A percentile compares a stretch with the other conserved stretches of the same genome.
These are phyloP conservation scores for Fusarium sp. DNA, from an alignment of 2,329 filamentous ascomycete species.

Conservation along the genomic window DNA sequence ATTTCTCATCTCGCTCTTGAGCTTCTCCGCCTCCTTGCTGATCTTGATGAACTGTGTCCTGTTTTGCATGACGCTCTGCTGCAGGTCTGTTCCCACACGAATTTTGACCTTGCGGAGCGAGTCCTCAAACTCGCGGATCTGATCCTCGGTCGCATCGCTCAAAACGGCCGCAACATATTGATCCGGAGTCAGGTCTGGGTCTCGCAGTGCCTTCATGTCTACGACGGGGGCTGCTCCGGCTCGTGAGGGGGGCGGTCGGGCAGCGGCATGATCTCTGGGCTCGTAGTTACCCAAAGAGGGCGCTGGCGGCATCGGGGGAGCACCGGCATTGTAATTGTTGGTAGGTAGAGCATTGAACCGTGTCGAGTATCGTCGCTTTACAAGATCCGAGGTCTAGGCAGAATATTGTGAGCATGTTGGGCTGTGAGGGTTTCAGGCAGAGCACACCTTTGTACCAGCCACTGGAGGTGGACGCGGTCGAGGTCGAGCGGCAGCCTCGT, in stretches of 20 bases:
- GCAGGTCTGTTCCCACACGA: conserved; percentile 84
- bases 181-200: conserved; percentile 83
- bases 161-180: conserved; percentile 81
- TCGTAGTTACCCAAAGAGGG: conserved; percentile 71
- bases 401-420: conserved; percentile 31
- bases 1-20: conserved; percentile 95
- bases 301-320: conserved; percentile 78
- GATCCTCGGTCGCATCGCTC: conserved; percentile 86
- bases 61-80: conserved; percentile 97
- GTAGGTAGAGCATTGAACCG: conserved; percentile 84
- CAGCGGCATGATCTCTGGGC: conserved; percentile 53
- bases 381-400: conserved; percentile 78
- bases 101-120: conserved; percentile 81
- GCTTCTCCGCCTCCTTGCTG: conserved; percentile 97
- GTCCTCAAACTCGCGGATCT: conserved; percentile 85
- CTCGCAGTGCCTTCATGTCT: conserved; percentile 81
- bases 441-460: conserved; percentile 66
- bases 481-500: conserved; percentile 52
- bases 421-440: conserved; percentile 6
- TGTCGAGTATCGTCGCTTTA: conserved; percentile 94
- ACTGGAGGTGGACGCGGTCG: conserved; percentile 61
- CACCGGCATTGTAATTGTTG: conserved; percentile 76
- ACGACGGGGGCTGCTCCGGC: conserved; percentile 72
- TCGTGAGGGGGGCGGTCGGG: conserved; percentile 65
- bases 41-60: conserved; percentile 99